Conservation (phyloP, 2,329 filamentous ascomycete genomes). For the Venturia oleaginea region DNA sequence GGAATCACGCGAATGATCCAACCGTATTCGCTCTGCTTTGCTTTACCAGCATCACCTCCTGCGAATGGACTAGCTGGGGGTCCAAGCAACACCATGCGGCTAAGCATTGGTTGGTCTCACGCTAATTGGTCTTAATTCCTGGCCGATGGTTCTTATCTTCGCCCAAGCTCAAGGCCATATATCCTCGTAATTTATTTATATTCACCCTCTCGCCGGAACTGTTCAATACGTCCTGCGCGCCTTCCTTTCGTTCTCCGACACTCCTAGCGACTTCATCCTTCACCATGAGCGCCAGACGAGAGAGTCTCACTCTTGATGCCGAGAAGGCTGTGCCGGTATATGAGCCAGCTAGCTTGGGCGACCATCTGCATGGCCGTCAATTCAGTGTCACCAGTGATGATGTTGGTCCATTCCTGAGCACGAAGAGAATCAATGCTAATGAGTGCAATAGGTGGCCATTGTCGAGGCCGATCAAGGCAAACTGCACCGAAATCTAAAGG, state of each 20-base stretch:
- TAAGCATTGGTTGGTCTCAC: not conserved
- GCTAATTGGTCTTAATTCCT: not conserved
- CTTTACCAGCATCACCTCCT: not conserved
- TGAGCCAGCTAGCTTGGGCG: conserved; percentile 7
- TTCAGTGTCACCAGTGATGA: conserved; percentile 7
- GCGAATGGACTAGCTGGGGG: not conserved
- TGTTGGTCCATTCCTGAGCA: not conserved
- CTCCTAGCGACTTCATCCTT: not conserved
- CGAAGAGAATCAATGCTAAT: not conserved
- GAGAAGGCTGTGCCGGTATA: not conserved
- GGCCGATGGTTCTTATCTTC: not conserved
- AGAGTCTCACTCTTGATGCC: not conserved
- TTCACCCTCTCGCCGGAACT: not conserved
- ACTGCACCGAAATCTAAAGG: conserved; percentile 14
- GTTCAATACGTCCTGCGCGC: not conserved
- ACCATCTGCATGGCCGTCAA: not conserved
- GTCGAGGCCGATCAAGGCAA: conserved; percentile 9
- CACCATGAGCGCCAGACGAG: not conserved
- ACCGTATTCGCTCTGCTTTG: not conserved
- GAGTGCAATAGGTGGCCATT: not conserved
- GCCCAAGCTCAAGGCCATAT: not conserved
- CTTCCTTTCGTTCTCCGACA: not conserved
- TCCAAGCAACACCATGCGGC: not conserved
- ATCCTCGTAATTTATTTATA: not conserved
- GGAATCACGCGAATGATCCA: not conserved